phyloP scores from a whole-genome alignment of 805 yeast genomes.

The Danielozyma ontarioensis region DNA sequence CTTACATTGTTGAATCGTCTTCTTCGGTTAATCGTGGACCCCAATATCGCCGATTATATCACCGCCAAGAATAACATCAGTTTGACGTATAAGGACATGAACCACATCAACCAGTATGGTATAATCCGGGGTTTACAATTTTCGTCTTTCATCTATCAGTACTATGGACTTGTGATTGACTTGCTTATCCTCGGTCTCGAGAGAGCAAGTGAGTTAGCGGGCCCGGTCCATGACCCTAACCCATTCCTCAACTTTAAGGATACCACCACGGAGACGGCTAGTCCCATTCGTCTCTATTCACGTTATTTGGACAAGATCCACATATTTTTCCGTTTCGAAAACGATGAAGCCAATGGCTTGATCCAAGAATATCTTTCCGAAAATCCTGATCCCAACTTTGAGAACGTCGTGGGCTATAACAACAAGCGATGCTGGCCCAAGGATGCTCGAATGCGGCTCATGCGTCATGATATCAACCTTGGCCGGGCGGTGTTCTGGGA shows the following conservation, averaged over 20 bases:
- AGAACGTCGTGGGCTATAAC: slow-evolving; percentile 77
- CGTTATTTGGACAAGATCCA: slow-evolving; percentile 82
- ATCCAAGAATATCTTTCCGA: slow-evolving; percentile 73
- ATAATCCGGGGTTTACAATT: slow-evolving; percentile 84
- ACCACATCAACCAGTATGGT: slow-evolving; percentile 85
- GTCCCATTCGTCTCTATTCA: slow-evolving; percentile 76
- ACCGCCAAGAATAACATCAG: slow-evolving; percentile 85
- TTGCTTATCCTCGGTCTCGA: slow-evolving; percentile 77
- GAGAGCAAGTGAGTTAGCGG: slow-evolving; percentile 84
- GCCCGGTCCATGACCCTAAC: slow-evolving; percentile 65
- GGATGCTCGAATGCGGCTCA: slow-evolving; percentile 83
- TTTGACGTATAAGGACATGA: slow-evolving; percentile 89
- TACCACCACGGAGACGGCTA: slow-evolving; percentile 51
- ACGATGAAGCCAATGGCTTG: slow-evolving; percentile 69
- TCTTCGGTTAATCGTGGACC: slow-evolving; percentile 75
- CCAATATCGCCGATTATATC: slow-evolving; percentile 90
- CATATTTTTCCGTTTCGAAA: slow-evolving; percentile 69
- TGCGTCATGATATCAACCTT: slow-evolving; percentile 85
- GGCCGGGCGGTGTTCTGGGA: slow-evolving; percentile 96
- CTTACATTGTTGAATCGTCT: slow-evolving; percentile 80
- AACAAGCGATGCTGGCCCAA: slow-evolving; percentile 94
- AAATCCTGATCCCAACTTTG: slow-evolving; percentile 91
- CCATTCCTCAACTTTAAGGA: slow-evolving; percentile 71
- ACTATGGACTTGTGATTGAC: slow-evolving; percentile 83
- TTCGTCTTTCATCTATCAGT: slow-evolving; percentile 84